phyloP scores from a whole-genome alignment of 176 grass and related monocot genomes.

The Avena insularis region DNA sequence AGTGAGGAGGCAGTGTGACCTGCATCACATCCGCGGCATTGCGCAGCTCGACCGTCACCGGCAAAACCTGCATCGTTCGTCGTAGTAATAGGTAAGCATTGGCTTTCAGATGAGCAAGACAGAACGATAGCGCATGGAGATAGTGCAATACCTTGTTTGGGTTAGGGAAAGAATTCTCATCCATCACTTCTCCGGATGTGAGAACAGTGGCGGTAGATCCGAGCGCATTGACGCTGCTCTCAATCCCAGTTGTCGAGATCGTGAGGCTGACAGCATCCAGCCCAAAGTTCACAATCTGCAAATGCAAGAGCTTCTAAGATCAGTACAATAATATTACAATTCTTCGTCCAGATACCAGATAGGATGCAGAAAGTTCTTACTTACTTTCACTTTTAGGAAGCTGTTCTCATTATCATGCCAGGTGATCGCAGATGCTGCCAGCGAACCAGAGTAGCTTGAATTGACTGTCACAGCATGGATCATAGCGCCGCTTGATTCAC shows the following conservation, averaged over 20 bases:
- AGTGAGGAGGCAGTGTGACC: slow-evolving; percentile 59
- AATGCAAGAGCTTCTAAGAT: background rate
- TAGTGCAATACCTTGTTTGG: slow-evolving; percentile 62
- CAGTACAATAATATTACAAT: background rate
- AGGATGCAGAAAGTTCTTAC: background rate
- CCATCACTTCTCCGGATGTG: slow-evolving; percentile 68
- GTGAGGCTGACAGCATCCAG: slow-evolving; percentile 47
- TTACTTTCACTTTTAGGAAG: slow-evolving; percentile 70
- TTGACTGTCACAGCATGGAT: slow-evolving; percentile 47
- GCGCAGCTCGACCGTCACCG: slow-evolving; percentile 39
- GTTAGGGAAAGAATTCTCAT: slow-evolving; percentile 77
- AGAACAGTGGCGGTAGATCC: slow-evolving; percentile 61
- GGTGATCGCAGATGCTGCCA: slow-evolving; percentile 67
- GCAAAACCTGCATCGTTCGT: slow-evolving; percentile 56
- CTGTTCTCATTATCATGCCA: slow-evolving; percentile 54
- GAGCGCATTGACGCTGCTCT: slow-evolving; percentile 37
- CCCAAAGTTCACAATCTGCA: slow-evolving; percentile 81
- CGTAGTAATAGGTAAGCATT: background rate
- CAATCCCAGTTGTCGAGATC: slow-evolving; percentile 57
- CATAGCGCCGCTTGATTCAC: slow-evolving; percentile 72
- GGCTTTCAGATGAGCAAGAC: background rate
- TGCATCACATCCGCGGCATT: slow-evolving; percentile 58
- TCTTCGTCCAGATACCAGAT: background rate
- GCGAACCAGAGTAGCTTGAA: slow-evolving; percentile 42
- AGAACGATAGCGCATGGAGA: background rate